These are phyloP conservation scores for thale cress (Arabidopsis thaliana) DNA, from an alignment of 345 rosid genomes.

Conservation along the genomic window TAIR10.1 NC_003076.8:6258001-6258500, in stretches of 20 bases:
- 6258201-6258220: conserved; percentile 76
- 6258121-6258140: fast-evolving
- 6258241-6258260: neutral
- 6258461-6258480: conserved; percentile 27
- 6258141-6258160: conserved; percentile 50
- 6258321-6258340: conserved; percentile 13
- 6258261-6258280: neutral
- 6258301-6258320: neutral
- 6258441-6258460: conserved; percentile 6
- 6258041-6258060: neutral
- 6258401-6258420: conserved; percentile 21
- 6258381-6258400: conserved; percentile 29
- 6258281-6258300: neutral
- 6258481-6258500: conserved; percentile 21
- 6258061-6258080: too few species aligned
- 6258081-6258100: neutral
- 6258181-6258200: conserved; percentile 87
- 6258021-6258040: neutral
- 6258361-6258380: conserved; percentile 2
- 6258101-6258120: fast-evolving
- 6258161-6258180: conserved; percentile 95
- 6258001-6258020: neutral
- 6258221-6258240: neutral
- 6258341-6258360: conserved; percentile 21
- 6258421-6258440: conserved; percentile 24